These are phyloP conservation scores for Phanerochaete sordida DNA, from an alignment of 768 basidiomycete species.

Conservation along the genomic window DNA sequence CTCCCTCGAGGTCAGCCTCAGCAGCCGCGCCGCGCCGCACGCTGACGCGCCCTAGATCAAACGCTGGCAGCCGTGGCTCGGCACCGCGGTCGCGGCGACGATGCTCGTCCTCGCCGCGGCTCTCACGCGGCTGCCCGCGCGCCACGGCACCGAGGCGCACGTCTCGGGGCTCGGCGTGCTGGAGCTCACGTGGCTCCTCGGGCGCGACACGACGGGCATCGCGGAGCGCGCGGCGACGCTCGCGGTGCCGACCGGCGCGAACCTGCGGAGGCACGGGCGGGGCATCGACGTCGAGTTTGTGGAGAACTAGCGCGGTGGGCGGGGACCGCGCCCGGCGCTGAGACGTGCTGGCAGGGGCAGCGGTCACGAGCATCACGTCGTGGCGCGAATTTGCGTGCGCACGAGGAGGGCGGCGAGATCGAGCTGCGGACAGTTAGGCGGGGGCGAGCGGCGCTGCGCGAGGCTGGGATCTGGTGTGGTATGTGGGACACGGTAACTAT, in stretches of 20 bases:
- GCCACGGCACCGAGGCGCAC: neutral
- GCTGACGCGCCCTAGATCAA: neutral
- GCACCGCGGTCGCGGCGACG: neutral
- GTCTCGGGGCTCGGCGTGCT: constrained; percentile 1
- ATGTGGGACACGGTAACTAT: no score
- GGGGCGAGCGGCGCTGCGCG: no score
- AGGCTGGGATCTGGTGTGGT: no score
- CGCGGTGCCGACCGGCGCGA: neutral
- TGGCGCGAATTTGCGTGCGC: no score
- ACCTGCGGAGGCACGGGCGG: neutral
- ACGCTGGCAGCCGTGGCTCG: constrained; percentile 2
- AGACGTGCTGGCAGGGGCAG: no score
- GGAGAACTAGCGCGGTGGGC: no score
- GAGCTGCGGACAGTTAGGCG: no score
- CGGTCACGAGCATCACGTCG: no score
- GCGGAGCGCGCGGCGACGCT: neutral
- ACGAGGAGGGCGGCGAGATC: no score
- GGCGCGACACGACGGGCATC: neutral
- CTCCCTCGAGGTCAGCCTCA: neutral
- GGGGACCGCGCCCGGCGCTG: no score
- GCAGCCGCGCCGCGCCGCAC: no score
- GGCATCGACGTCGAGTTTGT: neutral
- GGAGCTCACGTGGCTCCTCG: constrained; percentile 7
- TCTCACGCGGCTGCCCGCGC: neutral
- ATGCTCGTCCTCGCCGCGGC: constrained; percentile 1